Percentiles rank a stretch among this genome's conserved stretches.
These are phyloP conservation scores for Pachysandra terminalis DNA, from an alignment of 164 flowering plant species.

Conservation along the genomic window DNA sequence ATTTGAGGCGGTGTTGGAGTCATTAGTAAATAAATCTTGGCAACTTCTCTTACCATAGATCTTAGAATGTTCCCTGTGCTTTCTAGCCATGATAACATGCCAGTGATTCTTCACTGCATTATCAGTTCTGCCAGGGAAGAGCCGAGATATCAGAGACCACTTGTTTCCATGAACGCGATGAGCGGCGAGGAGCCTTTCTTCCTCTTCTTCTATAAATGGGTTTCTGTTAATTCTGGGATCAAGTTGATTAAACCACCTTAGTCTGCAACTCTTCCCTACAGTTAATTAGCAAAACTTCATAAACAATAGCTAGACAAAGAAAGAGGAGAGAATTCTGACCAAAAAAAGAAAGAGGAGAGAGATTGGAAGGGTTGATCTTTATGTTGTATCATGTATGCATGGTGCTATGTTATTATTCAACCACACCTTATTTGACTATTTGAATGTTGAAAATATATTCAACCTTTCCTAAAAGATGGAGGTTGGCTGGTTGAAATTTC, in stretches of 20 bases:
- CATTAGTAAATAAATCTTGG: background rate
- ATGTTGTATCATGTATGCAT: no score
- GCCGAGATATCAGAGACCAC: conserved; percentile 33
- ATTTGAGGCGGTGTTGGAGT: background rate
- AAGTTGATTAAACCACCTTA: conserved; percentile 44
- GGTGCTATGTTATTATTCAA: no score
- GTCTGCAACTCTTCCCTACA: conserved; percentile 38
- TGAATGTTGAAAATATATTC: background rate
- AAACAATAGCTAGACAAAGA: background rate
- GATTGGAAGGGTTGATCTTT: no score
- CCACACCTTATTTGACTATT: background rate
- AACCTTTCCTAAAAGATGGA: background rate
- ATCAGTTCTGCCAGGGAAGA: conserved; percentile 34
- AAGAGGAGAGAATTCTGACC: no score
- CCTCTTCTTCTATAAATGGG: conserved; percentile 35
- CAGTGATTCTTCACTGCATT: conserved; percentile 41
- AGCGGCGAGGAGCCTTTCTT: conserved; percentile 25
- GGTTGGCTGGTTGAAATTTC: no score
- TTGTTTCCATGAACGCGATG: conserved; percentile 31
- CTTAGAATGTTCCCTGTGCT: conserved; percentile 13
- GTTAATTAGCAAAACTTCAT: background rate
- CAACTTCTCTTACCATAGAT: background rate
- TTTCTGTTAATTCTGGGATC: conserved; percentile 31
- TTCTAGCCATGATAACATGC: conserved; percentile 34
- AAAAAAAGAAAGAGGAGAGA: no score